Evolutionary conservation across 352 stramenopile species (phyloP), one percentile per base, ranked within the genome.

Genomic region (Aphanomyces astaci): DNA sequence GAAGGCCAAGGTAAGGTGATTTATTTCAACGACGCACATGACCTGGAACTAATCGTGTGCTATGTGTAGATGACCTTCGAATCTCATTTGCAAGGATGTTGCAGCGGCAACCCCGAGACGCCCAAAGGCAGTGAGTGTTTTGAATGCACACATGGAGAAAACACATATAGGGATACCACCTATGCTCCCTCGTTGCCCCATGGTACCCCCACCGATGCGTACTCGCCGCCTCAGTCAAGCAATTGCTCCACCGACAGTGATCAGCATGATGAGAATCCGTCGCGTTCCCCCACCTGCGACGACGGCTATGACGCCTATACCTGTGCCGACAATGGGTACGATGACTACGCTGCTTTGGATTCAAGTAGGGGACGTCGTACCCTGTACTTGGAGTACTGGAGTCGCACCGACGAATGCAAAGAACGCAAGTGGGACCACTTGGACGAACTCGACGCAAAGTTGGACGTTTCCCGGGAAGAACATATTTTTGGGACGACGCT

Each of bases 371-470:
- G 56, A 33, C 86, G 84, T 39, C 82, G 86, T 24, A 92, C 82
- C 17, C 83, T 94, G 48, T 90, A 92, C 77, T 86, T 93, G 45
- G 84, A 94, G 75, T 94, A 94, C 72, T 94, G 86, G 86, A 94
- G 80, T 66, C 82, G 86, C 32, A 90, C 86, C 0, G 83, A 92
- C 72, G 86, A 92, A 68, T 92, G 86, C 75, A 94, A 94, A 70
- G 81, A 92, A 66, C 83, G 84, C 67, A 94, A 94, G 66, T 94
- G 86, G 86, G 84, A 94, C 64, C 86, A 94, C 63, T 71, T 94
- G 11, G 86, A 94, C 68, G 81, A 89, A 46, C 91, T 94, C 32
- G 62, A 69, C 33, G 74, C 76, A 0, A 77, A 91, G n/a, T 80
- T 87, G 25, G 90, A 90, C 64, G 83, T 79, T 0, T 80, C 73